These are phyloP conservation scores for Candida piceae DNA, from an alignment of 805 yeast genomes.

Conservation along the genomic window DNA sequence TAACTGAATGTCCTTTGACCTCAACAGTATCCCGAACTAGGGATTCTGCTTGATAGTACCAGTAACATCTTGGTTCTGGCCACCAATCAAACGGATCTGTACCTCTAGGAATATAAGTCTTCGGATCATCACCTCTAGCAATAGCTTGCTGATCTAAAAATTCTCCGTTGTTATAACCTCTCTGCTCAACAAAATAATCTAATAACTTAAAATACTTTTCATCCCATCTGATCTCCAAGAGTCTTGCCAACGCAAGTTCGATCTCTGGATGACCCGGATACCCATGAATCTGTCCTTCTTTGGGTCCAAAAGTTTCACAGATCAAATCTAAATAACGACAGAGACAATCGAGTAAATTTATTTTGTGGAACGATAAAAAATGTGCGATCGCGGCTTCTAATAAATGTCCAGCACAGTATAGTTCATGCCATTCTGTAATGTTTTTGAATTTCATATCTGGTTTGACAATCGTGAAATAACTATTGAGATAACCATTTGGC, in stretches of 20 bases:
- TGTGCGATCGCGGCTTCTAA: slow-evolving; percentile 22
- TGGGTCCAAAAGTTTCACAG: slow-evolving; percentile 15
- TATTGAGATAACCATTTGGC: slow-evolving; percentile 23
- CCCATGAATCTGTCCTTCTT: slow-evolving; percentile 14
- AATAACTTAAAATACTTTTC: slow-evolving; percentile 15
- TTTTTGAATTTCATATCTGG: slow-evolving; percentile 13
- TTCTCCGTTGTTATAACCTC: slow-evolving; percentile 21
- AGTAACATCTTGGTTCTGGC: slow-evolving; percentile 12
- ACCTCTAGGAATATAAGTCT: slow-evolving; percentile 5
- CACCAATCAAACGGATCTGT: slow-evolving; percentile 4
- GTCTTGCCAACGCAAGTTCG: slow-evolving; percentile 21
- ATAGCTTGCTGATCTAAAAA: slow-evolving; percentile 15
- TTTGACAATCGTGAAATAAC: slow-evolving; percentile 17
- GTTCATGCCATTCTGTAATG: slow-evolving; percentile 7
- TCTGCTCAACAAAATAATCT: slow-evolving; percentile 18
- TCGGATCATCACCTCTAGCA: slow-evolving; percentile 14
- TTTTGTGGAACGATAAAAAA: slow-evolving; percentile 13
- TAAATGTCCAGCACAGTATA: slow-evolving; percentile 7
- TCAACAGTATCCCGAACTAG: slow-evolving; percentile 14
- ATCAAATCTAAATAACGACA: slow-evolving; percentile 18
- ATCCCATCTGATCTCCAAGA: slow-evolving; percentile 13
- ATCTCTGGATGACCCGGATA: slow-evolving; percentile 26
- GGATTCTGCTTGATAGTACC: slow-evolving; percentile 21
- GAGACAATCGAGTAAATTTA: slow-evolving; percentile 12
- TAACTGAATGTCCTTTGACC: slow-evolving; percentile 21